Base-by-base conservation (phyloP, 2,329 filamentous ascomycete genomes). In the Massarina eburnea region DNA sequence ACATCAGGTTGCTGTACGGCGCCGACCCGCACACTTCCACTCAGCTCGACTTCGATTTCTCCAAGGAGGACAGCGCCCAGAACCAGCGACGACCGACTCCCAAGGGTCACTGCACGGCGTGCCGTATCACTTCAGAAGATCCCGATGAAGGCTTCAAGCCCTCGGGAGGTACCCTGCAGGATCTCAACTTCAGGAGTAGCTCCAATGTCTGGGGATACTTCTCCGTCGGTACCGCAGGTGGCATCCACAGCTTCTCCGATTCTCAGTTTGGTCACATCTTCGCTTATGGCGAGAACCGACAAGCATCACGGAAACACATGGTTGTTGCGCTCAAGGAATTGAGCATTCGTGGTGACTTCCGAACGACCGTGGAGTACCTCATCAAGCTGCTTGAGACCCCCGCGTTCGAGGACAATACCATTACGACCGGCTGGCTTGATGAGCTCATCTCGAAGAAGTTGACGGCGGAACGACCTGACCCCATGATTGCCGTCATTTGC, bases 181-280 rank as follows among this genome's bases (percentile, higher is more conserved):
- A 99, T 68, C 79, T 99, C 67, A 99, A 99, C 80, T 99, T 99
- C 84, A 84, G 94, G 68, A 95, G 88, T 78, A 96, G 91, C 71
- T 97, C 94, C 54, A 99, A 99, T 61, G 94, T 97, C 45, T 99
- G 94, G 94, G 94, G 94, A 80, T 99, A 99, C 76, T 99, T 99
- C 84, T 99, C 94, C 42, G 94, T 99, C 71, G 89, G 91, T 77
- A 94, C 91, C 8, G 86, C 91, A 45, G 92, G 91, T 76, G 91
- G 91, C 73, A 99, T 99, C 57, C 94, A 99, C 83, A 96, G 90
- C 73, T 99, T 96, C 81, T 97, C 94, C 7, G 94, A 99, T 77
- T 95, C 89, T 66, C 94, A 99, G 69, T 99, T 99, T 62, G 94
- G 94, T 75, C 94, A 99, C 76, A 99, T 99, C 61, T 99, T 99